Evolutionary conservation across 2,329 filamentous ascomycete genomes (phyloP).

Genomic region (Mycosphaerella arachidis): DNA sequence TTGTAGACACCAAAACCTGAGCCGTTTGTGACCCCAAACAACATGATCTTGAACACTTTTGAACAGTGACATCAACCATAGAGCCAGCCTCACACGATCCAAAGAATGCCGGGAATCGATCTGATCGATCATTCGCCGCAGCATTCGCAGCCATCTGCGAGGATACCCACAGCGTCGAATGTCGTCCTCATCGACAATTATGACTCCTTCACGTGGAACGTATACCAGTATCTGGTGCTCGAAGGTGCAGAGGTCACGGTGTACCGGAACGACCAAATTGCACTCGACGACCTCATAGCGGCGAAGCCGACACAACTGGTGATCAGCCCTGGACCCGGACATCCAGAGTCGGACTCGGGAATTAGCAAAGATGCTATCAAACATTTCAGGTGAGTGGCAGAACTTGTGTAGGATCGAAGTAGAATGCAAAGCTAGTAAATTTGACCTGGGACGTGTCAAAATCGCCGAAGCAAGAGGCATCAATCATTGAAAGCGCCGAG

Average conservation of each 20-base stretch:
- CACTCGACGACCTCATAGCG: constrained; percentile 73
- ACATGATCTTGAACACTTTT: background rate
- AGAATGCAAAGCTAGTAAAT: background rate
- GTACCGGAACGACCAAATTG: constrained; percentile 86
- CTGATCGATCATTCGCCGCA: constrained; percentile 80
- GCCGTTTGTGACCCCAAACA: too few relatives aligned
- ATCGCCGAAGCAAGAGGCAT: background rate
- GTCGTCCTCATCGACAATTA: constrained; percentile 97
- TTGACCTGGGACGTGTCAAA: background rate
- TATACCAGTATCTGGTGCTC: constrained; percentile 96
- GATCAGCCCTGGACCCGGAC: constrained; percentile 89
- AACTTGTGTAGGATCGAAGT: too few relatives aligned
- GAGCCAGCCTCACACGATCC: background rate
- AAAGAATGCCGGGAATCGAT: constrained; percentile 31
- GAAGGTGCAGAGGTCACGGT: constrained; percentile 90
- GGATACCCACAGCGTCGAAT: constrained; percentile 77
- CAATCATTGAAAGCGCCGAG: background rate
- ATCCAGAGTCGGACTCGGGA: constrained; percentile 85
- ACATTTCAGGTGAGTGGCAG: constrained; percentile 57
- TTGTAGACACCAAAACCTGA: too few relatives aligned
- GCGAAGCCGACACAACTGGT: constrained; percentile 90
- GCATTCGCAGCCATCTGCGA: constrained; percentile 69
- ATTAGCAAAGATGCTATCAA: constrained; percentile 88
- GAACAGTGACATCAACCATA: background rate
- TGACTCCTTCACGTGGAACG: constrained; percentile 98